These are phyloP conservation scores for Metschnikowia colocasiae DNA, from an alignment of 805 yeast genomes.

Conservation along the genomic window DNA sequence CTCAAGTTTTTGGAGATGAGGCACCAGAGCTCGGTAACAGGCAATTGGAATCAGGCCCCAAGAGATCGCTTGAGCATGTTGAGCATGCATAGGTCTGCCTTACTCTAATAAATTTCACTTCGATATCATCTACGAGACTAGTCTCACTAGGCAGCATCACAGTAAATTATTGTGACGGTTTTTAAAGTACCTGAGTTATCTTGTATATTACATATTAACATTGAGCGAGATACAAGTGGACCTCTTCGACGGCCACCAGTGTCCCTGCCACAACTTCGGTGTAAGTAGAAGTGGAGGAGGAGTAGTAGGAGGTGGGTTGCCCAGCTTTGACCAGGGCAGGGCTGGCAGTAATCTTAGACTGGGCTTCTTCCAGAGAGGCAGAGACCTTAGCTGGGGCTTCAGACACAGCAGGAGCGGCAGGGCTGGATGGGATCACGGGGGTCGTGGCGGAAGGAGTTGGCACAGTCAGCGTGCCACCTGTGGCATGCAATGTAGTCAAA, in stretches of 20 bases:
- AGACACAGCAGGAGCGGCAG: background rate
- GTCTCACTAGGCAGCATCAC: too few species aligned
- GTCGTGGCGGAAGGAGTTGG: constrained; percentile 5
- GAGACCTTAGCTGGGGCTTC: background rate
- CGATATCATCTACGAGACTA: background rate
- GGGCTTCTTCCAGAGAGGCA: background rate
- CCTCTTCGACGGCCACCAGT: background rate
- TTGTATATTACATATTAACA: background rate
- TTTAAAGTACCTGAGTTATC: background rate
- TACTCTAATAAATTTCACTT: background rate
- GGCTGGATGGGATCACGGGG: background rate
- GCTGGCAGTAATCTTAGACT: background rate
- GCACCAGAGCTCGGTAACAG: constrained; percentile 12
- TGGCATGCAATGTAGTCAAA: constrained; percentile 24
- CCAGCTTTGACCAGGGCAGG: background rate
- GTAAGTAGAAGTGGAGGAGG: background rate
- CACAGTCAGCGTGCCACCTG: constrained; percentile 14
- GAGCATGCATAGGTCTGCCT: constrained; percentile 6
- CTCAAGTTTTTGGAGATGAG: constrained; percentile 38
- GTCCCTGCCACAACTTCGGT: constrained; percentile 2
- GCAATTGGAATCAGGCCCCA: constrained; percentile 4
- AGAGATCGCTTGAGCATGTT: constrained; percentile 10
- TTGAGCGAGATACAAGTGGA: background rate
- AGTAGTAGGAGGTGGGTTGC: background rate
- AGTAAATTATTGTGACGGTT: too few species aligned